Conservation (phyloP, 768 basidiomycete species). For the Sarcodon sp. region DNA sequence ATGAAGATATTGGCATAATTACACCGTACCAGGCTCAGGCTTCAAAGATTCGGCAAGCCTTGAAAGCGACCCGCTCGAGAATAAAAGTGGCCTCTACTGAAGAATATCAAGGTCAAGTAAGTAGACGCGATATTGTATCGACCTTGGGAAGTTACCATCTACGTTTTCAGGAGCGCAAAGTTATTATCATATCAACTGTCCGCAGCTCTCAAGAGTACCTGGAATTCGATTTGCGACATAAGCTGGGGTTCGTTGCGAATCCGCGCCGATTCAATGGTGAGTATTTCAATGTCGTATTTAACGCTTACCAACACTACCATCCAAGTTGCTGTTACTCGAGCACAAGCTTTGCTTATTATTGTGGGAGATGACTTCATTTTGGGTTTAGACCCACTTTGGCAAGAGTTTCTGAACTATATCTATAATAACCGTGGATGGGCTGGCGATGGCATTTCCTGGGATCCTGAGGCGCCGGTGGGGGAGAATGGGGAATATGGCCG, state of each 20-base stretch:
- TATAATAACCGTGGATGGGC: conserved; percentile 39
- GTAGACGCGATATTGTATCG: not conserved
- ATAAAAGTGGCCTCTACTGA: conserved; percentile 25
- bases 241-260: conserved; percentile 22
- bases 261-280: conserved; percentile 25
- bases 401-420: conserved; percentile 47
- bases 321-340: conserved; percentile 48
- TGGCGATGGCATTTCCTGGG: conserved; percentile 37
- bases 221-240: conserved; percentile 13
- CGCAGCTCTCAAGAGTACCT: conserved; percentile 17
- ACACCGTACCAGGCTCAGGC: conserved; percentile 26
- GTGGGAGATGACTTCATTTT: conserved; percentile 47
- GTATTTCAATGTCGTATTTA: not conserved
- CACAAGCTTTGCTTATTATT: conserved; percentile 44
- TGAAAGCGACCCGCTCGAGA: conserved; percentile 7
- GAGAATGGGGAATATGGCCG: conserved; percentile 25
- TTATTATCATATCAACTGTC: conserved; percentile 25
- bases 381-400: conserved; percentile 51
- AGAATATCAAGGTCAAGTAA: conserved; percentile 28
- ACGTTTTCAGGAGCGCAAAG: conserved; percentile 18
- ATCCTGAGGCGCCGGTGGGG: conserved; percentile 25
- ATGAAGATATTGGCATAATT: conserved; percentile 23
- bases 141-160: not conserved
- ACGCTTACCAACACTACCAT: too few relatives aligned
- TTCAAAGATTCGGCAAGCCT: conserved; percentile 15